Percentiles rank a stretch among this genome's conserved stretches.
phyloP scores from a whole-genome alignment of 2,329 filamentous ascomycete genomes.

The Colletotrichum liriopes region DNA sequence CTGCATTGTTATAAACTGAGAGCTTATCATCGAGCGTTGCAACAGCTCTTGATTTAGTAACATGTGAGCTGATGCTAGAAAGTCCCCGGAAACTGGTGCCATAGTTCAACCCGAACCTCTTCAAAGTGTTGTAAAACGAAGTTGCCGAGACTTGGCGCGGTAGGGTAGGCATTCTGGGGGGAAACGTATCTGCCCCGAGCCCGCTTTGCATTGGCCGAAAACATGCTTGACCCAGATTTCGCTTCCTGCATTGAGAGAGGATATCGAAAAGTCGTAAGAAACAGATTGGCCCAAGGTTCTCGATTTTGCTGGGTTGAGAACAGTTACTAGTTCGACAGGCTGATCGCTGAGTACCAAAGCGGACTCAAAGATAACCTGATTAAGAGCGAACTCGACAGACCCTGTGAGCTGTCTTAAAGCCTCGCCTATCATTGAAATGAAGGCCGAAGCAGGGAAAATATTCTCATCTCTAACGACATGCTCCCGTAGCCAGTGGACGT shows the following conservation, averaged over 20 bases:
- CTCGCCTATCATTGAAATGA: constrained; percentile 36
- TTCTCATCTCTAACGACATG: constrained; percentile 18
- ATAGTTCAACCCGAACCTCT: constrained; percentile 50
- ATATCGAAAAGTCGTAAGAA: constrained; percentile 53
- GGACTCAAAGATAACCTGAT: constrained; percentile 49
- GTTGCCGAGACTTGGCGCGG: constrained; percentile 45
- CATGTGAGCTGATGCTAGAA: constrained; percentile 34
- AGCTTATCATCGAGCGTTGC: constrained; percentile 13
- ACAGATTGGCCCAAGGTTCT: constrained; percentile 47
- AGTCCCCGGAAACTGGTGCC: constrained; percentile 46
- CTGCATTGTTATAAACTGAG: neutral
- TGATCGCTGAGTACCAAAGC: constrained; percentile 51
- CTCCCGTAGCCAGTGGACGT: constrained; percentile 29
- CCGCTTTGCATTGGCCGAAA: constrained; percentile 18
- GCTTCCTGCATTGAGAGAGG: constrained; percentile 47
- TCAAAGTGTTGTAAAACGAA: constrained; percentile 49
- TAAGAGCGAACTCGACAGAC: constrained; percentile 47
- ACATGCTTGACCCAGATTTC: constrained; percentile 28
- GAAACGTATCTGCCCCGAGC: neutral
- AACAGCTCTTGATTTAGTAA: constrained; percentile 5
- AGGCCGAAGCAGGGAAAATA: constrained; percentile 28
- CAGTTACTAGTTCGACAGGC: constrained; percentile 52
- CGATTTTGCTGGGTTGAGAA: constrained; percentile 47
- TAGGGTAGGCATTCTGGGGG: neutral
- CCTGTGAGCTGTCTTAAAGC: constrained; percentile 28